A percentile compares a stretch with the other conserved stretches of the same genome.
Evolutionary conservation across 78 protist species (phyloP).

Genomic region (slime mould (Dictyostelium discoideum)): DNA sequence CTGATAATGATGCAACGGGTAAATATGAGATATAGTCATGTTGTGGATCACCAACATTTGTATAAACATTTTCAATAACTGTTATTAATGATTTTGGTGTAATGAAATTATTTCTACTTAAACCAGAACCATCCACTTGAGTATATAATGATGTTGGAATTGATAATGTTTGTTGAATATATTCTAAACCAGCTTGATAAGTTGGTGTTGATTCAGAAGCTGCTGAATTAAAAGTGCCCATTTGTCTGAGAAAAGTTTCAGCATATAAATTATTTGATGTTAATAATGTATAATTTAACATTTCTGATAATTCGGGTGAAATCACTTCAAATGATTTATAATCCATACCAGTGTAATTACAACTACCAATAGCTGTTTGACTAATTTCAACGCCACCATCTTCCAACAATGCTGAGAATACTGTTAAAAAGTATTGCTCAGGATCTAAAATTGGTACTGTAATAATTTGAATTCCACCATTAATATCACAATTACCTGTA

Average conservation of each 20-base stretch:
- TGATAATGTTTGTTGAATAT: background rate
- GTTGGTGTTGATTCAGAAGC: background rate
- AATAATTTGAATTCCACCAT: background rate
- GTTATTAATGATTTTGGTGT: slow-evolving; percentile 24
- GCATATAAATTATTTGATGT: slow-evolving; percentile 45
- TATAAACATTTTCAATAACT: background rate
- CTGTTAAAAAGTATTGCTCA: slow-evolving; percentile 14
- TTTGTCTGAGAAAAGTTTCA: slow-evolving; percentile 38
- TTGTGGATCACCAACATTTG: slow-evolving; percentile 52
- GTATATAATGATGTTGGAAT: background rate
- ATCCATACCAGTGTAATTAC: slow-evolving; percentile 14
- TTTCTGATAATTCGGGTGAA: background rate
- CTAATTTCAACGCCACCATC: background rate
- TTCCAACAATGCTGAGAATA: background rate
- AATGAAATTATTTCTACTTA: slow-evolving; percentile 28
- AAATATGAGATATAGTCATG: slow-evolving; percentile 15
- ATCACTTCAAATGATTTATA: background rate
- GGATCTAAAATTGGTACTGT: slow-evolving; percentile 44
- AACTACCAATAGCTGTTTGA: background rate
- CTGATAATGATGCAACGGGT: slow-evolving; percentile 11
- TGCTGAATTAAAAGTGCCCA: background rate
- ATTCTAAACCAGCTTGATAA: background rate
- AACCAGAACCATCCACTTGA: slow-evolving; percentile 62
- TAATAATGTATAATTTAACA: slow-evolving; percentile 36
- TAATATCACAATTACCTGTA: background rate